phyloP scores from a whole-genome alignment of 2,329 filamentous ascomycete genomes.

The Onygena corvina region DNA sequence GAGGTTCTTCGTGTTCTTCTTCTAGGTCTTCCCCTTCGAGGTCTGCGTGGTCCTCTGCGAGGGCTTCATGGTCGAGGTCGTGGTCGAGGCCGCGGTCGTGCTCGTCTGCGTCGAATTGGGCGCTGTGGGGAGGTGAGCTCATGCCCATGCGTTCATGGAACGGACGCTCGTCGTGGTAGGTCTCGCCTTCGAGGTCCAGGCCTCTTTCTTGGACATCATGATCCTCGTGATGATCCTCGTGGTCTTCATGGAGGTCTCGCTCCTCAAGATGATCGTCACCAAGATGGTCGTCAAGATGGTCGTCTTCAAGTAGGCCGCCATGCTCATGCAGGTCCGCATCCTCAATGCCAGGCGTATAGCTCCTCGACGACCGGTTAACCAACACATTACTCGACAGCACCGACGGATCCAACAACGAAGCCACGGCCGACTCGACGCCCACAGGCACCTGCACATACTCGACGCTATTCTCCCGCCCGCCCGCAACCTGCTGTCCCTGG shows the following conservation, averaged over 20 bases:
- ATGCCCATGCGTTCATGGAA: slow-evolving; percentile 31
- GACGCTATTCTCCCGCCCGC: slow-evolving; percentile 59
- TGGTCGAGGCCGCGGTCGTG: too few species aligned
- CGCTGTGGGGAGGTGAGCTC: slow-evolving; percentile 45
- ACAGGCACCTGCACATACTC: slow-evolving; percentile 60
- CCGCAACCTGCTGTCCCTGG: slow-evolving; percentile 58
- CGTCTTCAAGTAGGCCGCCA: slow-evolving; percentile 1
- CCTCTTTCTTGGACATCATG: slow-evolving; percentile 35
- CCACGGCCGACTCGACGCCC: slow-evolving; percentile 78
- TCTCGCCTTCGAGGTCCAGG: slow-evolving; percentile 32
- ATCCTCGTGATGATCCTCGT: slow-evolving; percentile 26
- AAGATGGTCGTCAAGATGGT: slow-evolving; percentile 11
- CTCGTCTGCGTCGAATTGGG: slow-evolving; percentile 28
- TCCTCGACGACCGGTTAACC: slow-evolving; percentile 23
- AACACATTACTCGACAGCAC: slow-evolving; percentile 51
- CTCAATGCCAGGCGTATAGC: slow-evolving; percentile 20
- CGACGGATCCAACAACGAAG: slow-evolving; percentile 77
- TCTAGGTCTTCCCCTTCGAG: slow-evolving; percentile 12
- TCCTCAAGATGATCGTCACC: slow-evolving; percentile 20
- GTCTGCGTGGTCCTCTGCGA: too few species aligned
- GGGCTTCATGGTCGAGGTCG: too few species aligned
- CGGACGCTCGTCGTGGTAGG: slow-evolving; percentile 28
- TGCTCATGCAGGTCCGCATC: slow-evolving; percentile 16
- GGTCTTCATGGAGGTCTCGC: slow-evolving; percentile 39
- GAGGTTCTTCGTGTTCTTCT: slow-evolving; percentile 36